Evolutionary conservation across 176 grass and related monocot genomes (phyloP), one percentile per base, ranked within the genome.

Genomic region (Oryza glumipatula): DNA sequence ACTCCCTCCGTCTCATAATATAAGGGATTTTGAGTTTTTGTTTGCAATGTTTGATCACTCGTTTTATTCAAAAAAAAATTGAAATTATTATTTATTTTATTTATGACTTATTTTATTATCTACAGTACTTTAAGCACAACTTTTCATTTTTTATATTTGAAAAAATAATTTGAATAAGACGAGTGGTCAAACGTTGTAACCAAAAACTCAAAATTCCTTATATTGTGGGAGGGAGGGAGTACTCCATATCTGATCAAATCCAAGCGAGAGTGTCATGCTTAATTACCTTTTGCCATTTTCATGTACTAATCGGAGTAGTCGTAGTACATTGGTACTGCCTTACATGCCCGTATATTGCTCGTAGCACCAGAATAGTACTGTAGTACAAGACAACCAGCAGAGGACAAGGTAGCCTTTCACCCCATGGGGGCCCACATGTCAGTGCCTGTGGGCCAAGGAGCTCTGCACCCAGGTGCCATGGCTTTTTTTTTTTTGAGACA

Each of bases 391-490:
- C 45, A 24, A 49, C 6, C 0, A 44, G 16, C 6, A 61, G 3
- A 61, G 7, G 56, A 22, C 56, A 21, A 22, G 0, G 8, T 5
- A 61, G 56, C 19, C 19, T 61, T 61, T 30, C 13, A n/a, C 8
- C 8, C 70, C 35, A 36, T 6, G 35, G 4, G 24, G 47, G 30
- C 30, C 49, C 28, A 22, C 73, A 3, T 6, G 73, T 16, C 16
- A 76, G 75, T 63, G 33, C 11, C 11, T 19, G 22, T 2, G 74
- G 51, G 74, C 16, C 51, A 32, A 76, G 44, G 51, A 22, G 51
- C 32, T 76, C 74, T 61, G 72, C 24, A 9, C 45, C 26, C 72
- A 75, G 72, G 73, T 76, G 48, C 11, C 45, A 76, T 35, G 15
- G 56, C 51, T 15, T 30, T 30, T 30, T 30, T 30, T 30, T 30